A percentile compares a stretch with the other conserved stretches of the same genome.
phyloP scores from a whole-genome alignment of 352 stramenopile genomes.

The Phytophthora foliorum region DNA sequence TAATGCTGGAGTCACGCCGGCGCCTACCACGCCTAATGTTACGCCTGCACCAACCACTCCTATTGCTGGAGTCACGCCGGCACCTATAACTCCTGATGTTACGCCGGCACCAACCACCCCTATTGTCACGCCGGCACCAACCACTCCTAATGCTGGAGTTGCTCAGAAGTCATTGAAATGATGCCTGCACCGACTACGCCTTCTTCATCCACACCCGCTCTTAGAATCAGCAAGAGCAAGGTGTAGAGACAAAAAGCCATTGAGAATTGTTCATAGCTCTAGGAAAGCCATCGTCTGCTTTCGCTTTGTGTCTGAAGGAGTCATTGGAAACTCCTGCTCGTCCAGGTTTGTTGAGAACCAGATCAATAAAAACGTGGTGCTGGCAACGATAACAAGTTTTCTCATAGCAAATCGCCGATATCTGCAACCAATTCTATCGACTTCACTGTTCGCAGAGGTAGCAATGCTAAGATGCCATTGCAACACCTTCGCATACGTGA shows the following conservation, averaged over 20 bases:
- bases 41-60: background rate
- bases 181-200: constrained; percentile 6
- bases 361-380: constrained; percentile 25
- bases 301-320: constrained; percentile 19
- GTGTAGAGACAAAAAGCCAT: constrained; percentile 27
- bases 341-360: constrained; percentile 5
- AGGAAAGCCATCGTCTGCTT: constrained; percentile 17
- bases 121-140: background rate
- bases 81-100: background rate
- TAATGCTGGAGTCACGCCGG: background rate
- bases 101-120: background rate
- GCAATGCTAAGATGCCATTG: no score
- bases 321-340: constrained; percentile 25
- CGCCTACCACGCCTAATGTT: background rate
- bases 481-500: background rate
- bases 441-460: no score
- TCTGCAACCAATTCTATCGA: background rate
- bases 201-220: background rate
- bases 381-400: constrained; percentile 1
- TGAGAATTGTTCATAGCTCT: constrained; percentile 17
- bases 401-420: no score
- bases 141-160: background rate
- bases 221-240: constrained; percentile 21
- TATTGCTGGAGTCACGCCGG: background rate
- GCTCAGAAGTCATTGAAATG: background rate